Conservation (phyloP, 2,329 filamentous ascomycete genomes). For the Arthrinium puccinioides region DNA sequence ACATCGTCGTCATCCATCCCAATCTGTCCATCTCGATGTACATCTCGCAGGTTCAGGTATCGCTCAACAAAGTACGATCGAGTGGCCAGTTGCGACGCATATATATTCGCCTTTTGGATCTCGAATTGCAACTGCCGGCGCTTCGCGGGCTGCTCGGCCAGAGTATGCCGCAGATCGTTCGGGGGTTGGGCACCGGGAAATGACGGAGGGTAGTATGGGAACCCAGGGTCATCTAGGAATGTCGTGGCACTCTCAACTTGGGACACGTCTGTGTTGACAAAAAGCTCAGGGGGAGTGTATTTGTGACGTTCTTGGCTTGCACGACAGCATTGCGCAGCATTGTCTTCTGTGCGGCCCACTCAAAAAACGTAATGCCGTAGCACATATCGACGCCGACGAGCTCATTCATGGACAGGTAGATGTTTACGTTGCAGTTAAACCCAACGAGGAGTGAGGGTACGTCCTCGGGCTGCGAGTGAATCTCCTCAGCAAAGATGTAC, state of each 20-base stretch:
- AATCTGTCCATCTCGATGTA: conserved; percentile 43
- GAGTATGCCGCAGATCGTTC: conserved; percentile 42
- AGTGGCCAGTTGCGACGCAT: conserved; percentile 72
- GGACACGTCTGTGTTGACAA: conserved; percentile 39
- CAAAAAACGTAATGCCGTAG: conserved; percentile 70
- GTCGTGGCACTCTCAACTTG: conserved; percentile 17
- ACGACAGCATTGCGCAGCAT: conserved; percentile 65
- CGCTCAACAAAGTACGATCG: conserved; percentile 81
- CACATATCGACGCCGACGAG: conserved; percentile 75
- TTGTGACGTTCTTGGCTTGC: conserved; percentile 61
- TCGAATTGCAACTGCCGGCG: conserved; percentile 66
- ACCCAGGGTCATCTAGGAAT: conserved; percentile 32
- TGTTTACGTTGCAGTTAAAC: conserved; percentile 72
- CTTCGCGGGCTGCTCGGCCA: conserved; percentile 40
- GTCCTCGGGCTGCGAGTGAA: conserved; percentile 62
- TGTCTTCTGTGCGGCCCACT: conserved; percentile 70
- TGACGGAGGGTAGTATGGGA: conserved; percentile 44
- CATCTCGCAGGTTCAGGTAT: conserved; percentile 71
- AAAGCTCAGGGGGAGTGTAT: conserved; percentile 60
- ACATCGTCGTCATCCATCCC: conserved; percentile 25
- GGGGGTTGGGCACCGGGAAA: conserved; percentile 38
- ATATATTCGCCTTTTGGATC: conserved; percentile 88
- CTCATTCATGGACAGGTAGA: conserved; percentile 75
- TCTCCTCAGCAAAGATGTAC: conserved; percentile 64
- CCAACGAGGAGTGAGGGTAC: conserved; percentile 66